Evolutionary conservation across 495 filamentous ascomycete genomes (phyloP).

Genomic region (Aspergillus indologenus): DNA sequence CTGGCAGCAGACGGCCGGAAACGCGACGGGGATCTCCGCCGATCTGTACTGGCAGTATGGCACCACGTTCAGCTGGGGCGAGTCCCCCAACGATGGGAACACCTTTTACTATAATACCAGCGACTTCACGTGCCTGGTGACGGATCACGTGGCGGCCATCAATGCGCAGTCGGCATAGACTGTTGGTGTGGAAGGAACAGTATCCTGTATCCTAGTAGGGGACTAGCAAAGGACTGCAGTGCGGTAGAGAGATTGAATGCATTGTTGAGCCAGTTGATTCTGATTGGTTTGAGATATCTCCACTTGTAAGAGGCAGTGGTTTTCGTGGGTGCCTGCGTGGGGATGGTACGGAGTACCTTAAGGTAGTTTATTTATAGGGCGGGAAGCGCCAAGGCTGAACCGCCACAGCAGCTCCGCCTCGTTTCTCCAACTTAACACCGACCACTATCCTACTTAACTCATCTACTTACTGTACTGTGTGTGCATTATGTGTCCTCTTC

Average conservation of each 20-base stretch:
- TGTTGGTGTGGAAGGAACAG: neutral
- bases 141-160: slow-evolving; percentile 55
- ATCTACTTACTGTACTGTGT: too few relatives aligned
- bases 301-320: too few relatives aligned
- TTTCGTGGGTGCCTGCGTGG: neutral
- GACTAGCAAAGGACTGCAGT: too few relatives aligned
- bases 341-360: too few relatives aligned
- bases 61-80: slow-evolving; percentile 50
- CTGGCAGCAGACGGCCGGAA: slow-evolving; percentile 57
- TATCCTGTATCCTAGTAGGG: too few relatives aligned
- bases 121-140: slow-evolving; percentile 55
- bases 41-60: slow-evolving; percentile 70
- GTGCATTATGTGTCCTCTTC: neutral
- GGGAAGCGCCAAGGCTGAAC: slow-evolving; percentile 1
- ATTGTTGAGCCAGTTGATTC: too few relatives aligned
- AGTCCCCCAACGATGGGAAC: slow-evolving; percentile 59
- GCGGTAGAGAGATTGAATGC: too few relatives aligned
- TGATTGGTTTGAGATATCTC: too few relatives aligned
- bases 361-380: neutral
- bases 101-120: slow-evolving; percentile 56
- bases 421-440: neutral
- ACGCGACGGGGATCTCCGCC: slow-evolving; percentile 48
- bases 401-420: neutral
- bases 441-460: too few relatives aligned
- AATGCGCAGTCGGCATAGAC: neutral